Percentiles rank a stretch among this genome's conserved stretches.
Evolutionary conservation across 1,284 basidiomycete species (phyloP).

Genomic region (Bjerkandera adusta): DNA sequence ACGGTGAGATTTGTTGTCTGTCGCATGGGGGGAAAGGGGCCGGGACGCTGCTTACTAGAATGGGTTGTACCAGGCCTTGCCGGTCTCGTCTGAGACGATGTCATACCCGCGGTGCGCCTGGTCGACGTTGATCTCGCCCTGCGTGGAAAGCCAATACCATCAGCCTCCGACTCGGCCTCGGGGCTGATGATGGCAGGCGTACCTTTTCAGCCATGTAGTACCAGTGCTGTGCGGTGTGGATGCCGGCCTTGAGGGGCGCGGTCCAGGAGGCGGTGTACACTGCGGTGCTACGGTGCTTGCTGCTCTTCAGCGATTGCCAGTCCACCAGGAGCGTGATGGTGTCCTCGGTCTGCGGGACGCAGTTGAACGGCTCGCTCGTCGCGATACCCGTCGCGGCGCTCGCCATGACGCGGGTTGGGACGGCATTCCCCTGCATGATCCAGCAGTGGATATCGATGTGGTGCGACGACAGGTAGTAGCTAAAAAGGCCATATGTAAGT

Average conservation of each 20-base stretch:
- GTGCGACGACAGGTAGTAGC: constrained; percentile 93
- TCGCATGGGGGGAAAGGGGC: constrained; percentile 2
- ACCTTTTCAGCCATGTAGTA: constrained; percentile 93
- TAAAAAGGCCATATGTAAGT: constrained; percentile 26
- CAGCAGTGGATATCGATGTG: constrained; percentile 92
- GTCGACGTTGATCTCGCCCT: constrained; percentile 90
- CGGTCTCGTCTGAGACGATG: constrained; percentile 78
- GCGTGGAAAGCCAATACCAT: constrained; percentile 10
- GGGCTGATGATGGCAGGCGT: background rate
- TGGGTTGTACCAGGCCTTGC: constrained; percentile 84
- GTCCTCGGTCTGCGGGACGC: constrained; percentile 84
- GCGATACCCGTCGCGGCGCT: constrained; percentile 89
- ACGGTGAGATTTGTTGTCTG: constrained; percentile 1
- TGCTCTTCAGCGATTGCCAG: constrained; percentile 78
- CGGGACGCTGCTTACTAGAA: constrained; percentile 69
- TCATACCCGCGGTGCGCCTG: constrained; percentile 93
- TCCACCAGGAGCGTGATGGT: constrained; percentile 94
- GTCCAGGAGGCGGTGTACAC: constrained; percentile 94
- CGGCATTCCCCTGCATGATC: constrained; percentile 81
- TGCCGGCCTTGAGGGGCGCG: constrained; percentile 72
- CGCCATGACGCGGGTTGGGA: constrained; percentile 83
- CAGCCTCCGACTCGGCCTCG: background rate
- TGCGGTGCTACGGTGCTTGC: constrained; percentile 71
- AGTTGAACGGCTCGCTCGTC: constrained; percentile 81
- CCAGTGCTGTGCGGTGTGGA: constrained; percentile 90